Conservation (phyloP, 768 basidiomycete species). For the Lactarius sp. region DNA sequence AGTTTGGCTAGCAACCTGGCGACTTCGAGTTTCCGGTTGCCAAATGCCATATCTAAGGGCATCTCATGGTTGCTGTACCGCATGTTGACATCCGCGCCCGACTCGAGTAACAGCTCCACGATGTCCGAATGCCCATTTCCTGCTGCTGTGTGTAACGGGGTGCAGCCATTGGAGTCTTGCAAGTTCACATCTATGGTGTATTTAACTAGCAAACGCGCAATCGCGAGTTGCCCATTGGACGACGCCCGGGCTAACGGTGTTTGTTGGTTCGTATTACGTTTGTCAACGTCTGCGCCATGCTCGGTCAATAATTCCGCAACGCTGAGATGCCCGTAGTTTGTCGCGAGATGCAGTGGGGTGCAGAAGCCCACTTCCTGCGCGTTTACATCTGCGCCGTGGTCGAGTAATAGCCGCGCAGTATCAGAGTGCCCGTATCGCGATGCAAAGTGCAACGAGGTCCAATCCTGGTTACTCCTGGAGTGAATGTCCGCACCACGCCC, state of each 20-base stretch:
- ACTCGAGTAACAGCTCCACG: background rate
- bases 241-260: background rate
- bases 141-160: background rate
- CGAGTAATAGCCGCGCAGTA: background rate
- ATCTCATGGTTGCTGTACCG: background rate
- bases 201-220: background rate
- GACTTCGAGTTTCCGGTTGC: background rate
- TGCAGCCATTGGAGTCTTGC: background rate
- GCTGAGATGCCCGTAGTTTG: background rate
- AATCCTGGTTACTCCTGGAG: background rate
- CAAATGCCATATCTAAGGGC: background rate
- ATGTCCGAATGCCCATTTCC: background rate
- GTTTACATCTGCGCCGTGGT: background rate
- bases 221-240: background rate
- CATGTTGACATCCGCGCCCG: too few relatives aligned
- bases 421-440: too few relatives aligned
- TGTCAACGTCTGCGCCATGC: too few relatives aligned
- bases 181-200: background rate
- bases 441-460: background rate
- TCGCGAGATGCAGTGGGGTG: background rate
- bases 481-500: too few relatives aligned
- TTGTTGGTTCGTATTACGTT: background rate
- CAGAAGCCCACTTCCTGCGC: too few relatives aligned
- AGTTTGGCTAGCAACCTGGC: background rate
- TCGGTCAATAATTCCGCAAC: too few relatives aligned